phyloP scores from a whole-genome alignment of 2,329 filamentous ascomycete species.

The Fusarium dimerum region DNA sequence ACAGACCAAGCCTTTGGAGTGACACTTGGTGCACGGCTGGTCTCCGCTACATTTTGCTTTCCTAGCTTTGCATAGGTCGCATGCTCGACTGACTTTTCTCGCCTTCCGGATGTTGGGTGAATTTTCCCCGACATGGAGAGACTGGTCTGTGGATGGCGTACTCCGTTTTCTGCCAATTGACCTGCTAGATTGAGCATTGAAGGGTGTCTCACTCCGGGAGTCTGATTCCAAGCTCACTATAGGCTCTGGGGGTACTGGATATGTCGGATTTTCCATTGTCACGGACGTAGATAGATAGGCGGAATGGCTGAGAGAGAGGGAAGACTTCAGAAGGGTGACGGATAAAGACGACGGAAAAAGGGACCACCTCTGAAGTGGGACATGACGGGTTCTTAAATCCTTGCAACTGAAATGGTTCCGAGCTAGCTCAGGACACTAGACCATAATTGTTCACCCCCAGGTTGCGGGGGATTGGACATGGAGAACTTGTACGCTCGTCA shows the following conservation, averaged over 20 bases:
- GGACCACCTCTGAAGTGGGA: neutral
- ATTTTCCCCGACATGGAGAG: neutral
- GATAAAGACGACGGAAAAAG: neutral
- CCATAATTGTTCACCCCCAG: too few relatives aligned
- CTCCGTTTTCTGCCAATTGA: neutral
- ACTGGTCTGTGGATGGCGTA: neutral
- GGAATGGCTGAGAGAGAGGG: neutral
- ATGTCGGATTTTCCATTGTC: neutral
- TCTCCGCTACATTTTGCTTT: slow-evolving; percentile 32
- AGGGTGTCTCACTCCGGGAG: too few relatives aligned
- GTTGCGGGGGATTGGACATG: too few relatives aligned
- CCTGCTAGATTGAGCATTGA: neutral
- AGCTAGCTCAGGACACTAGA: too few relatives aligned
- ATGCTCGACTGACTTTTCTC: slow-evolving; percentile 36
- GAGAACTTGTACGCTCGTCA: too few relatives aligned
- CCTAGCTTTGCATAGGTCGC: slow-evolving; percentile 31
- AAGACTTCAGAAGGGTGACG: neutral
- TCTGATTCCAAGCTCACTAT: too few relatives aligned
- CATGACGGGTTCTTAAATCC: neutral
- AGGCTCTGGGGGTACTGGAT: neutral
- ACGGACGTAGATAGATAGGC: neutral
- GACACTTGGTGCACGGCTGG: slow-evolving; percentile 35
- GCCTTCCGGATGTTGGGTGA: slow-evolving; percentile 12
- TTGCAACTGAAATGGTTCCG: too few relatives aligned
- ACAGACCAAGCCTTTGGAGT: slow-evolving; percentile 28